These are phyloP conservation scores for Dipteronia dyeriana DNA, from an alignment of 345 rosid genomes.

Conservation along the genomic window DNA sequence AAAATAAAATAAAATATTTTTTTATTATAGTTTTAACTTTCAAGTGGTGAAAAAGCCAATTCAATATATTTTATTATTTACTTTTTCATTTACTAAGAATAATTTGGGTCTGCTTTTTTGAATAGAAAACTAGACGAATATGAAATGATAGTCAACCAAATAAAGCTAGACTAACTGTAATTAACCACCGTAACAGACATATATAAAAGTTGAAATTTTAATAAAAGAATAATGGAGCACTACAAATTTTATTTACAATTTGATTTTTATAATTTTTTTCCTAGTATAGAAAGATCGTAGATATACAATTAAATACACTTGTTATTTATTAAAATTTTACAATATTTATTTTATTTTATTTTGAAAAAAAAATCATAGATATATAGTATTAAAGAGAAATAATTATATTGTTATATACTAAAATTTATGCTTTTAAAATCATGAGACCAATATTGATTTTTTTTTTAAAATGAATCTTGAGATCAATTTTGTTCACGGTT, in stretches of 20 bases:
- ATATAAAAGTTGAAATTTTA: slow-evolving; percentile 7
- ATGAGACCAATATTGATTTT: too few species aligned
- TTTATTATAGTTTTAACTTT: neutral
- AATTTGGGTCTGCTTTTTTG: neutral
- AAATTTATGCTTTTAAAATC: neutral
- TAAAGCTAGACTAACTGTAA: slow-evolving; percentile 27
- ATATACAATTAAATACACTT: neutral
- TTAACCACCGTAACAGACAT: slow-evolving; percentile 32
- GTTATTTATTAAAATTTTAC: too few species aligned
- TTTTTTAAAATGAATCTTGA: too few species aligned
- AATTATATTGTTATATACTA: neutral
- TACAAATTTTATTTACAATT: neutral
- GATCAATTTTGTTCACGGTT: neutral
- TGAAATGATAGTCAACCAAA: slow-evolving; percentile 17
- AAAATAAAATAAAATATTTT: too few species aligned
- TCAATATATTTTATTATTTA: slow-evolving; percentile 6
- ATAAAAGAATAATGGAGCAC: neutral
- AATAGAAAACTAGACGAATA: slow-evolving; percentile 6
- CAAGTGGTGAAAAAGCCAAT: slow-evolving; percentile 13
- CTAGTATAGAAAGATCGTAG: neutral
- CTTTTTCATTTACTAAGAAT: slow-evolving; percentile 5
- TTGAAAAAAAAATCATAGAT: too few species aligned
- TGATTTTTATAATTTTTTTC: neutral
- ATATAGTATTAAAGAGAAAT: neutral
- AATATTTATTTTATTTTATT: too few species aligned